phyloP scores from a whole-genome alignment of 1,284 basidiomycete species.

The Coriolopsis trogii region DNA sequence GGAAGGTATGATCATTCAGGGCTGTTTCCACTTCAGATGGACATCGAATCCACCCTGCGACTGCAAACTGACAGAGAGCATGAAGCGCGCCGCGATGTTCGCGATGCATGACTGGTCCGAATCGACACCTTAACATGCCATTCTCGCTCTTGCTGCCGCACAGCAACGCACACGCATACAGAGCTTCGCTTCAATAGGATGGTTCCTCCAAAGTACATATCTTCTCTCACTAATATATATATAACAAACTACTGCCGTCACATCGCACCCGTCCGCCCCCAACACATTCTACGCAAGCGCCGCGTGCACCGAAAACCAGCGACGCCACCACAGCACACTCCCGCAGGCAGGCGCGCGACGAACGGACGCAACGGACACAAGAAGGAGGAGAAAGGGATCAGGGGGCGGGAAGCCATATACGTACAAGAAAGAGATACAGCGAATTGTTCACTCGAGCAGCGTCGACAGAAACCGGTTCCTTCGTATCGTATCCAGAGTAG shows the following conservation, averaged over 20 bases:
- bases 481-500: not conserved
- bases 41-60: too few relatives aligned
- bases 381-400: not conserved
- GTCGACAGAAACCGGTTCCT: not conserved
- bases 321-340: constrained; percentile 13
- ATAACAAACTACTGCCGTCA: not conserved
- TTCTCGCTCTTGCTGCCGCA: too few relatives aligned
- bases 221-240: not conserved
- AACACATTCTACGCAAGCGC: not conserved
- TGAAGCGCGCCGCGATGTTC: too few relatives aligned
- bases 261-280: not conserved
- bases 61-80: too few relatives aligned
- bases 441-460: constrained; percentile 10
- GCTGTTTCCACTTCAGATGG: too few relatives aligned
- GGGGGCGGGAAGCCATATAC: constrained; percentile 9
- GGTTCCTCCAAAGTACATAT: constrained; percentile 1
- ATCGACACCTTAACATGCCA: too few relatives aligned
- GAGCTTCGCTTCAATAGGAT: too few relatives aligned
- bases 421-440: constrained; percentile 24
- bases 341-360: not conserved
- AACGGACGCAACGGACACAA: not conserved
- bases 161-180: not conserved
- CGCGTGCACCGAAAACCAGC: constrained; percentile 18
- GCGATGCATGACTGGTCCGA: too few relatives aligned
- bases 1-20: too few relatives aligned